Percentiles rank a stretch among this genome's conserved stretches.
These are phyloP conservation scores for Nicotiana sylvestris DNA, from an alignment of 257 asterid genomes.

Conservation along the genomic window DNA sequence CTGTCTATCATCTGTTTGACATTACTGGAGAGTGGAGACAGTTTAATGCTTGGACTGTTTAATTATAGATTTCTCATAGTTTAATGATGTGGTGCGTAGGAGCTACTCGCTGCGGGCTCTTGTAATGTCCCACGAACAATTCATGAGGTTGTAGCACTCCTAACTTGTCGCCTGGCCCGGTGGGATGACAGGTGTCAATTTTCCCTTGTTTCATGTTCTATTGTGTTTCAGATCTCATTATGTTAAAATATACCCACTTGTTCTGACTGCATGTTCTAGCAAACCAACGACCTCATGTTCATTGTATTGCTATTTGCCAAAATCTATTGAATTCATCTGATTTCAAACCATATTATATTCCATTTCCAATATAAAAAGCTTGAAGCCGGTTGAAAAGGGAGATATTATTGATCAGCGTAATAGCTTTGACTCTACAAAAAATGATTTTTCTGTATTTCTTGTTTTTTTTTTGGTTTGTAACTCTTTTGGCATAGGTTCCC, in stretches of 20 bases:
- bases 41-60: background rate
- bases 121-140: conserved; percentile 69
- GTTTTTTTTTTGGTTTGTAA: background rate
- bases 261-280: background rate
- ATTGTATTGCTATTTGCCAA: background rate
- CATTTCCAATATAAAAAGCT: background rate
- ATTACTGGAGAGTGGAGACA: background rate
- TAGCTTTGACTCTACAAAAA: background rate
- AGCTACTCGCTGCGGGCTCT: conserved; percentile 80
- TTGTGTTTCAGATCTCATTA: too few species aligned
- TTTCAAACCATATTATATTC: too few species aligned
- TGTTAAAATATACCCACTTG: too few species aligned
- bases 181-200: conserved; percentile 90
- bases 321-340: background rate
- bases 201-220: background rate
- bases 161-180: conserved; percentile 86
- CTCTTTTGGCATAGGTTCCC: too few species aligned
- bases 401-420: background rate
- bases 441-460: background rate
- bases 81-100: conserved; percentile 35
- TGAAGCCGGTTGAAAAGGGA: background rate
- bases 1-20: conserved; percentile 7
- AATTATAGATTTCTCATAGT: background rate
- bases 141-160: conserved; percentile 69
- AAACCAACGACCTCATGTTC: background rate